A percentile compares a stretch with the other conserved stretches of the same genome.
Conservation (phyloP, 306 rosid genomes). For the Inga laurina region DNA sequence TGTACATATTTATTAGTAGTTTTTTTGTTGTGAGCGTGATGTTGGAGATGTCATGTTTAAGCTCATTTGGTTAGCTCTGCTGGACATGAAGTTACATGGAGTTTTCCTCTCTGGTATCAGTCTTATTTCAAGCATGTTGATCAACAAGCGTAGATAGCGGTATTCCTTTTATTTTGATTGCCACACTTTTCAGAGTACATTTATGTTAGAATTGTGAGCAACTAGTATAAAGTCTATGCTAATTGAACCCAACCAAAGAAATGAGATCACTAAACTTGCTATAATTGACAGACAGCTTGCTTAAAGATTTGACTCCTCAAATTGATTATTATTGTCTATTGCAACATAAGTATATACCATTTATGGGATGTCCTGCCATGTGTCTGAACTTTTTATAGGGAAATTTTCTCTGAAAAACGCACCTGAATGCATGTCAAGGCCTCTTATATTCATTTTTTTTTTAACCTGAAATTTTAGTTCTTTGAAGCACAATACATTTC, state of each 20-base stretch:
- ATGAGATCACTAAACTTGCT: not conserved
- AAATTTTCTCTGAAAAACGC: not conserved
- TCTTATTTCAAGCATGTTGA: not conserved
- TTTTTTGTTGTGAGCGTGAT: constrained; percentile 7
- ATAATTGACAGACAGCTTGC: not conserved
- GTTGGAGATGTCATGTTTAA: constrained; percentile 12
- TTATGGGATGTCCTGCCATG: not conserved
- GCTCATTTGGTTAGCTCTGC: not conserved
- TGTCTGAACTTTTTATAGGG: not conserved
- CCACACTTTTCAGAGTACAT: not conserved
- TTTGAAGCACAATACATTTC: not conserved
- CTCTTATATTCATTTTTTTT: not conserved
- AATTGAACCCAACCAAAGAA: not conserved
- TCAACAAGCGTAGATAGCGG: not conserved
- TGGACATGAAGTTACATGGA: not conserved
- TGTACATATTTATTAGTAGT: not conserved
- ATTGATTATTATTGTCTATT: not conserved
- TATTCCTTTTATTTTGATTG: not conserved
- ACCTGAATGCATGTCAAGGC: not conserved
- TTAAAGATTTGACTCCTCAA: not conserved
- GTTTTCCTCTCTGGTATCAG: not conserved
- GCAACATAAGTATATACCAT: not conserved
- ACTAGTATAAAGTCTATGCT: not conserved
- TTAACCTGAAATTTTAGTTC: not conserved
- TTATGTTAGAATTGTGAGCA: not conserved